Percentiles rank a stretch among this genome's conserved stretches.
Evolutionary conservation across 192 early-diverging fungal genomes (phyloP).

Genomic region (Funneliformis geosporum): DNA sequence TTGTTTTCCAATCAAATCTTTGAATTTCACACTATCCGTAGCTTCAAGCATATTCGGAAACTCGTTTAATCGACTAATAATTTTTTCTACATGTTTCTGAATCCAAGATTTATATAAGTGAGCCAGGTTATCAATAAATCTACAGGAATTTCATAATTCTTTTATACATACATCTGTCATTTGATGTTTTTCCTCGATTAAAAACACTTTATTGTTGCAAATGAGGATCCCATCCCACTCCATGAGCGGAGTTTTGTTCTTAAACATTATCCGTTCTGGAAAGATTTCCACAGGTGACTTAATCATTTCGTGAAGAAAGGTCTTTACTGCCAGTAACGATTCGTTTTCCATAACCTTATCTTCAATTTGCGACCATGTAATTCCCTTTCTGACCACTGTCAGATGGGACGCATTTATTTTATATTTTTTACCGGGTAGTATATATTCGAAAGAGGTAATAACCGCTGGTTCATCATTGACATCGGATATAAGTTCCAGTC

Average conservation of each 20-base stretch:
- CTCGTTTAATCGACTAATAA: not conserved
- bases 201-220: not conserved
- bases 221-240: not conserved
- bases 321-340: constrained; percentile 2
- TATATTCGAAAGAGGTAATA: too few relatives aligned
- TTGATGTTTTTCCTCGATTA: not conserved
- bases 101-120: too few relatives aligned
- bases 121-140: constrained; percentile 9
- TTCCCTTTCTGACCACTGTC: too few relatives aligned
- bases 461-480: too few relatives aligned
- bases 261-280: not conserved
- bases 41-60: not conserved
- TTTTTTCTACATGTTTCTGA: not conserved
- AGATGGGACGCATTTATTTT: too few relatives aligned
- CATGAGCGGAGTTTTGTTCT: not conserved
- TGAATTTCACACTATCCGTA: not conserved
- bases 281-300: constrained; percentile 6
- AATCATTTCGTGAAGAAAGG: not conserved
- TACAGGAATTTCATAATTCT: constrained; percentile 11
- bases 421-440: too few relatives aligned
- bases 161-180: constrained; percentile 12
- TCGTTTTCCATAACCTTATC: not conserved
- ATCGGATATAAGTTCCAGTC: too few relatives aligned
- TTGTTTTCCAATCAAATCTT: not conserved
- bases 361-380: not conserved